Conservation (phyloP, 2,329 filamentous ascomycete species). For the Neodidymelliopsis sp. region DNA sequence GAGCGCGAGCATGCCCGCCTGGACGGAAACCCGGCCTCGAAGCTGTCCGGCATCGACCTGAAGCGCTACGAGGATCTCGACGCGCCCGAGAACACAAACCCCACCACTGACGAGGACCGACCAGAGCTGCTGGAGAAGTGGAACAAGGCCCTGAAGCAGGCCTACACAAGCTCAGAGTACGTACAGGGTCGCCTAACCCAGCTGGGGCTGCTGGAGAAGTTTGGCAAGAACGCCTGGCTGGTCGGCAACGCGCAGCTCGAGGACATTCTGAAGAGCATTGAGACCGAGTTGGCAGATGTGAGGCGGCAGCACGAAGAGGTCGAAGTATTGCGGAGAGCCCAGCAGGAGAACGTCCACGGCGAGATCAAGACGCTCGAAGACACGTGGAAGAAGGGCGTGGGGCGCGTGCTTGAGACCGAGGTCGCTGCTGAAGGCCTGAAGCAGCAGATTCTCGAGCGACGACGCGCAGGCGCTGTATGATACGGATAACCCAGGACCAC, state of each 20-base stretch:
- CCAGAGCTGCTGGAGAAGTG: conserved; percentile 54
- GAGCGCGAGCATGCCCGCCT: conserved; percentile 73
- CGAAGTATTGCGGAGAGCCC: conserved; percentile 71
- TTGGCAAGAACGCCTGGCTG: conserved; percentile 92
- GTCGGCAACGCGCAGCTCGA: conserved; percentile 83
- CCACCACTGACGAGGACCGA: conserved; percentile 48
- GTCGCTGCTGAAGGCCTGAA: conserved; percentile 77
- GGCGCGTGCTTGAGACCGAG: conserved; percentile 84
- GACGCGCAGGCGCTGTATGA: conserved; percentile 45
- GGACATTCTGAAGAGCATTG: conserved; percentile 70
- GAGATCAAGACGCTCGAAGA: conserved; percentile 79
- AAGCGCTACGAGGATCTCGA: conserved; percentile 83
- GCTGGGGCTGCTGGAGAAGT: conserved; percentile 77
- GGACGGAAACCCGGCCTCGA: conserved; percentile 55
- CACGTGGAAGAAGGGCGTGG: conserved; percentile 80
- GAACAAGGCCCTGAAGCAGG: conserved; percentile 60
- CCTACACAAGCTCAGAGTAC: conserved; percentile 67
- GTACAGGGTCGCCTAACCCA: conserved; percentile 64
- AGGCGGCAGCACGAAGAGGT: conserved; percentile 76
- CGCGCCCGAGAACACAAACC: conserved; percentile 55
- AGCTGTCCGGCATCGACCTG: conserved; percentile 73
- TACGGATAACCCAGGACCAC: too few relatives aligned
- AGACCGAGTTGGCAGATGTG: conserved; percentile 74
- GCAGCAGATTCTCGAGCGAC: conserved; percentile 47
- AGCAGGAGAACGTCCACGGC: conserved; percentile 73